These are phyloP conservation scores for Plectosphaerella sp. DNA, from an alignment of 2,329 filamentous ascomycete species.

Conservation along the genomic window DNA sequence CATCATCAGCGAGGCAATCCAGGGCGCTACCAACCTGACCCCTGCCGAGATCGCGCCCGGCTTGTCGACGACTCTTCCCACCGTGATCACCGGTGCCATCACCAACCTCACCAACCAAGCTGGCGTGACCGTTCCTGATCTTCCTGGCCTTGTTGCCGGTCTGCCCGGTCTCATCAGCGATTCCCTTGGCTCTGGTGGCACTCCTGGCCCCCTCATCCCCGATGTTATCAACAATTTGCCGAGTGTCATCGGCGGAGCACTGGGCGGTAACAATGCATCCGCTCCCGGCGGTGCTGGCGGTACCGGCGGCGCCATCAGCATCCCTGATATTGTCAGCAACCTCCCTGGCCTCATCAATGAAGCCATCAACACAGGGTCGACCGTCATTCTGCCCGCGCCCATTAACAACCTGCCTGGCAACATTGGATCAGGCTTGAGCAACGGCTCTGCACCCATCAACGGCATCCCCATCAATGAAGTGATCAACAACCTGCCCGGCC, in stretches of 20 bases:
- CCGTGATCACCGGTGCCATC: neutral
- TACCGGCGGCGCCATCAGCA: neutral
- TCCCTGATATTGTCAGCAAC: neutral
- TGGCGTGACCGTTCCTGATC: neutral
- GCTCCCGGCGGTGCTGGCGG: neutral
- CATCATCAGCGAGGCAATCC: neutral
- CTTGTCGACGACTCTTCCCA: neutral
- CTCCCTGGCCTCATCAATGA: constrained; percentile 1
- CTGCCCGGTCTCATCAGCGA: neutral
- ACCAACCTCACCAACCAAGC: neutral
- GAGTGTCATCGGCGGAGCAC: neutral
- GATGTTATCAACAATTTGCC: neutral
- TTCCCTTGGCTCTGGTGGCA: neutral
- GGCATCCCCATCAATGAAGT: neutral
- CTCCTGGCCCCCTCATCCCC: neutral
- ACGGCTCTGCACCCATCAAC: neutral
- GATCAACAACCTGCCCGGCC: neutral
- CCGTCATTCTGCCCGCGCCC: neutral
- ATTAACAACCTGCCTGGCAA: neutral
- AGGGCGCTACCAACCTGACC: neutral
- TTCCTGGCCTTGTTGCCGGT: neutral
- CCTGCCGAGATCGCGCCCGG: neutral
- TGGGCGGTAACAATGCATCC: neutral
- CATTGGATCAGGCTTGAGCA: neutral
- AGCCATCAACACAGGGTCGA: neutral